Base-by-base conservation (phyloP, 352 stramenopile species). In the Peronospora farinosa region DNA sequence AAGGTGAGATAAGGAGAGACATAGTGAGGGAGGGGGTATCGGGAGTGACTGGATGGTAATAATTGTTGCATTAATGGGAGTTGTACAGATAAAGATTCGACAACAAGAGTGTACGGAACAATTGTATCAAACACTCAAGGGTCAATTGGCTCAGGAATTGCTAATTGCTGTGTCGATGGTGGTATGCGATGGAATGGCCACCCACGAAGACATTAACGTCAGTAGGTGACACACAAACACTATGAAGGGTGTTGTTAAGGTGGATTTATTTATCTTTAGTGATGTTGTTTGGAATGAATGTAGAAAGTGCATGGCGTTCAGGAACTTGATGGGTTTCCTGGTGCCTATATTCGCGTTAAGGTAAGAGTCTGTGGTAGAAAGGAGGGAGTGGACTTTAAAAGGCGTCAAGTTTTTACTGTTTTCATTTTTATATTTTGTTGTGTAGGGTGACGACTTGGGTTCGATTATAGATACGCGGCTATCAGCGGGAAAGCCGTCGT, bases 141-240 rank as follows among this genome's bases (percentile, higher is more conserved):
- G 82, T 0, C 65, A 64, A 38, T 41, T 93, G 9, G 77, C 69
- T 10, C 82, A 93, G 53, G 74, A 91, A 54, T 54, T 93, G n/a
- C n/a, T n/a, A n/a, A n/a, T n/a, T n/a, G 40, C 54, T 93, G 37
- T 93, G 82, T 61, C 76, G 82, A 16, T 93, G 82, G 82, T 93
- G 82, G 82, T 93, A 93, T 40, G 82, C 78, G 7, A 63, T 93
- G 21, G 67, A 89, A 48, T 93, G 82, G 82, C 82, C 82, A 9
- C 67, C 74, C 0, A 53, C 54, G 10, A 67, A 86, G 40, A 56
- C 64, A 38, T 66, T 65, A 25, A 47, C 53, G 16, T 16, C 47
- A 32, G 67, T 78, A 47, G 17, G 54, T 53, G 27, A 10, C 27
- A 31, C 19, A 21, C 19, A 31, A 31, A 10, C 7, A 5, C 6